Conservation (phyloP, 2,329 filamentous ascomycete genomes). For the Aureobasidium sp. region DNA sequence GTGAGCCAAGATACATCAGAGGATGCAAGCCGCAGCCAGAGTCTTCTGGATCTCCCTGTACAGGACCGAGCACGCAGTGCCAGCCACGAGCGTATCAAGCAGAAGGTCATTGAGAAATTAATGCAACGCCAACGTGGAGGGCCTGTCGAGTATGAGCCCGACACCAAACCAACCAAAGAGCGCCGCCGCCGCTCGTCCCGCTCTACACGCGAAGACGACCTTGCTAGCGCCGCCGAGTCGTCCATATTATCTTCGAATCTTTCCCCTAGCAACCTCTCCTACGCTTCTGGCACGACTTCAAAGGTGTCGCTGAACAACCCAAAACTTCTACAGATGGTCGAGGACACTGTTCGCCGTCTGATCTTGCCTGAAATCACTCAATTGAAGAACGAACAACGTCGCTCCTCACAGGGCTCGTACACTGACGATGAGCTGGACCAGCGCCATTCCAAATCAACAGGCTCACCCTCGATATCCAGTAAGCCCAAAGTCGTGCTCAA, state of each 20-base stretch:
- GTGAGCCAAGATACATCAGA: conserved; percentile 42
- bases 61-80: conserved; percentile 52
- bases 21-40: conserved; percentile 23
- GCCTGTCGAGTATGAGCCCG: conserved; percentile 28
- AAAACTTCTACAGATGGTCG: conserved; percentile 79
- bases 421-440: conserved; percentile 42
- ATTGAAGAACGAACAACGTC: conserved; percentile 81
- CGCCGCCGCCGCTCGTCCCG: conserved; percentile 32
- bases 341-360: conserved; percentile 81
- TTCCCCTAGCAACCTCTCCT: conserved; percentile 48
- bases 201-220: conserved; percentile 43
- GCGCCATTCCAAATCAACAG: conserved; percentile 51
- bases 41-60: conserved; percentile 45
- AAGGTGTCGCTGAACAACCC: conserved; percentile 77
- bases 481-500: conserved; percentile 55
- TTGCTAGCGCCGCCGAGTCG: conserved; percentile 48
- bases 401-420: conserved; percentile 54
- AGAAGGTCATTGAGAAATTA: conserved; percentile 61
- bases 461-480: conserved; percentile 48
- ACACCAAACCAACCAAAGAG: conserved; percentile 23
- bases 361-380: conserved; percentile 88
- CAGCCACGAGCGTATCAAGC: conserved; percentile 57
- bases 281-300: conserved; percentile 45
- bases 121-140: conserved; percentile 41
- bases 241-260: conserved; percentile 53